Percentiles rank a stretch among this genome's conserved stretches.
Evolutionary conservation across 805 yeast genomes (phyloP).

Genomic region (Saccharomycopsis microspora): DNA sequence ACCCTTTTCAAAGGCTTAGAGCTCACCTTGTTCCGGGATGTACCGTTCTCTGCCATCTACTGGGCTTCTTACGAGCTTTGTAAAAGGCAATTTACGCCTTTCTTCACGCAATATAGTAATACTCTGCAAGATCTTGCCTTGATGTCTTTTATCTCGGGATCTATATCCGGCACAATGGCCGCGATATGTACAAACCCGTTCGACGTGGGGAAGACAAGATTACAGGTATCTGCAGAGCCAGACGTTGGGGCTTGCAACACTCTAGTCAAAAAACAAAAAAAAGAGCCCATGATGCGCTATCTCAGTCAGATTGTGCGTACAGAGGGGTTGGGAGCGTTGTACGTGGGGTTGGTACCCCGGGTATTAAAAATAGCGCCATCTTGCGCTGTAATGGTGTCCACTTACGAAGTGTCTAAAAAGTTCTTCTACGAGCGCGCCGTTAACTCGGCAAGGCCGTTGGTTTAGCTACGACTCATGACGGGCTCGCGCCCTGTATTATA

Average conservation of each 20-base stretch:
- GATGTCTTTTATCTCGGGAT: constrained; percentile 71
- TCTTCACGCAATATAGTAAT: not conserved
- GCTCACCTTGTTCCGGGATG: constrained; percentile 92
- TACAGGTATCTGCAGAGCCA: constrained; percentile 50
- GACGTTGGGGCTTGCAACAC: constrained; percentile 17
- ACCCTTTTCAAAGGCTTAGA: constrained; percentile 77
- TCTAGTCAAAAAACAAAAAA: constrained; percentile 17
- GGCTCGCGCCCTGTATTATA: too few species aligned
- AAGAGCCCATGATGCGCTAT: constrained; percentile 55
- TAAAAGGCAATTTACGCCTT: constrained; percentile 21
- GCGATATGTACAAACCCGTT: constrained; percentile 88
- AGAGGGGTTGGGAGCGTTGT: constrained; percentile 81
- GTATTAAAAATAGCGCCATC: constrained; percentile 90
- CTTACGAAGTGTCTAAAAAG: constrained; percentile 81
- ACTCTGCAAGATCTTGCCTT: constrained; percentile 36
- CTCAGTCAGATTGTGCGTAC: constrained; percentile 47
- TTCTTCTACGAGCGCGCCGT: constrained; percentile 23
- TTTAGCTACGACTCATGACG: too few species aligned
- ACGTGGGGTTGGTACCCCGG: constrained; percentile 79
- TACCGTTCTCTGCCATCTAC: constrained; percentile 90
- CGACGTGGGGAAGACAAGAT: constrained; percentile 92
- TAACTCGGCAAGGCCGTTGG: too few species aligned
- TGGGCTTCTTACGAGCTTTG: constrained; percentile 78
- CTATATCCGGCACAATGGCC: constrained; percentile 73
- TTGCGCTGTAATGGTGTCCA: constrained; percentile 96